Evolutionary conservation across 257 asterid genomes (phyloP), one percentile per base, ranked within the genome.

Genomic region (Scutellaria baicalensis): DNA sequence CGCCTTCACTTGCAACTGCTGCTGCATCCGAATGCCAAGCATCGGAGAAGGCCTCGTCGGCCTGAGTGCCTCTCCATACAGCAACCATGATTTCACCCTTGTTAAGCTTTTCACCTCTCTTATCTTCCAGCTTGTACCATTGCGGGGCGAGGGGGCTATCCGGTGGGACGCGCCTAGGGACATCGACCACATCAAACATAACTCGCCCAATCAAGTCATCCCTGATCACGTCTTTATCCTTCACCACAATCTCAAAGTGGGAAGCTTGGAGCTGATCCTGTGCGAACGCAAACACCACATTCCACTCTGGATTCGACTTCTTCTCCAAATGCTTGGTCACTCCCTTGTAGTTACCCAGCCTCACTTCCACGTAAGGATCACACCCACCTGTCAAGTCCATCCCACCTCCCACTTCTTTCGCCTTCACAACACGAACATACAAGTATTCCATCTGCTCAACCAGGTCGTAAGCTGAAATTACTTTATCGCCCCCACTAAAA

Each of bases 11-110:
- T 6, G 87, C 83, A 8, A 87, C 84, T 0, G 91, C 78, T 0
- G 93, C 96, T 5, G 97, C 95, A 54, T 91, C 97, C 1, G 97
- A 88, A 75, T 88, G 96, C 97, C 97, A 88, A 3, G 97, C 97
- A 31, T 91, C 97, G 10, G 87, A 68, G 64, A 91, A 91, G 1
- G 81, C 88, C 83, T 91, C 97, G 55, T 91, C 96, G 0, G 95
- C 97, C 59, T 91, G 96, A 74, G 91, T 91, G 43, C 97, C 97
- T 75, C 64, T 88, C 97, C 97, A 91, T 14, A 87, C 58, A 60
- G 97, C 95, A 67, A 89, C 80, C 97, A 91, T 91, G 80, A 91
- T 75, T 52, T 91, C 97, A 4, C 95, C 97, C 27, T 78, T 77
- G 64, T 67, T 85, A 52, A 88, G 66, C 84, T 85, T 89, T 4